Percentiles rank a stretch among this genome's conserved stretches.
These are phyloP conservation scores for Fraxinus angustifolia DNA, from an alignment of 305 asterid species.

Conservation along the genomic window DNA sequence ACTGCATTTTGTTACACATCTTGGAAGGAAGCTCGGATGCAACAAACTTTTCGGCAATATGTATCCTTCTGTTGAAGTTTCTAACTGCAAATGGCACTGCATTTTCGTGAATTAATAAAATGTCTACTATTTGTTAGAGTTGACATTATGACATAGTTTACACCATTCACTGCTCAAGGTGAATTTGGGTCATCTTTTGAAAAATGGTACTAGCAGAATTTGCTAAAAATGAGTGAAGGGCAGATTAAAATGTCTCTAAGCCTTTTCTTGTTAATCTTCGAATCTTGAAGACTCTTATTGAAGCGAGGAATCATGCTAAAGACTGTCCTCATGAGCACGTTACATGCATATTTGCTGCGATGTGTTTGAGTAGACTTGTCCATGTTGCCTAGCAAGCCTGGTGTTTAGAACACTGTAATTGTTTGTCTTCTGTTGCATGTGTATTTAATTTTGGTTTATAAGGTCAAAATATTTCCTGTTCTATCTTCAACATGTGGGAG, in stretches of 20 bases:
- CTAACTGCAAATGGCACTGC: not conserved
- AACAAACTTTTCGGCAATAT: slow-evolving; percentile 68
- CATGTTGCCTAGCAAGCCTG: not conserved
- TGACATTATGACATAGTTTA: not conserved
- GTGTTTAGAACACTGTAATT: not conserved
- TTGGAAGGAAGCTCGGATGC: slow-evolving; percentile 77
- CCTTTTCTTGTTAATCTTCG: not conserved
- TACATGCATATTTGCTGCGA: not conserved
- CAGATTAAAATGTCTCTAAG: not conserved
- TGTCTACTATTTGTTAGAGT: not conserved
- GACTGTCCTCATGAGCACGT: not conserved
- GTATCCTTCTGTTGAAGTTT: slow-evolving; percentile 55
- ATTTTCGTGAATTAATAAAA: not conserved
- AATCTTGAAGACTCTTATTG: not conserved
- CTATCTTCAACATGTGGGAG: not conserved
- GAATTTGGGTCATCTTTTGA: not conserved
- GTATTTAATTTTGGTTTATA: not conserved
- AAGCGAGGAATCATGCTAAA: not conserved
- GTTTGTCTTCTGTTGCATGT: not conserved
- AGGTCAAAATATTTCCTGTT: not conserved
- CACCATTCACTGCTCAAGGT: not conserved
- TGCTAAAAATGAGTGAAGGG: not conserved
- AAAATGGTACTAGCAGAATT: not conserved
- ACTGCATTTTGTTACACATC: slow-evolving; percentile 79
- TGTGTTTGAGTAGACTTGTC: not conserved